phyloP scores from a whole-genome alignment of 805 yeast species.

The Candida michaelii region DNA sequence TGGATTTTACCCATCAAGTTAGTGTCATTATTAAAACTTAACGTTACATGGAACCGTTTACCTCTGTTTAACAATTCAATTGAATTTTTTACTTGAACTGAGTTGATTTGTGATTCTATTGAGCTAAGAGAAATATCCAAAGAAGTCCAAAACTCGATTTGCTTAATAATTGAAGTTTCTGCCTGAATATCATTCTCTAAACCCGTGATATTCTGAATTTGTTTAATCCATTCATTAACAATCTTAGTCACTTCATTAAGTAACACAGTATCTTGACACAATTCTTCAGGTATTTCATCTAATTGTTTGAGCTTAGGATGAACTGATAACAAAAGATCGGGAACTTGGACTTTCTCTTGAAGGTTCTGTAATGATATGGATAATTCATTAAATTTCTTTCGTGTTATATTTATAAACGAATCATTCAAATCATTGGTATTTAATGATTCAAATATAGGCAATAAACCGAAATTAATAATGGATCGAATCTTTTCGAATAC shows the following conservation, averaged over 20 bases:
- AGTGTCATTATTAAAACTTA: conserved; percentile 69
- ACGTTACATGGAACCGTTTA: conserved; percentile 77
- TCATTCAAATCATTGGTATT: conserved; percentile 43
- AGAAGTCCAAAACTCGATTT: conserved; percentile 75
- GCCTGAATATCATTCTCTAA: conserved; percentile 52
- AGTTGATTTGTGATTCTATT: conserved; percentile 56
- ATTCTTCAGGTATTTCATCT: conserved; percentile 27
- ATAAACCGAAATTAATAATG: conserved; percentile 60
- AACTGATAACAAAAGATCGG: conserved; percentile 53
- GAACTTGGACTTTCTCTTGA: conserved; percentile 66
- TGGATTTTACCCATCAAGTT: conserved; percentile 58
- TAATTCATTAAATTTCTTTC: conserved; percentile 66
- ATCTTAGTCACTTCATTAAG: conserved; percentile 68
- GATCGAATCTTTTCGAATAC: conserved; percentile 56
- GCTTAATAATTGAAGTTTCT: conserved; percentile 58
- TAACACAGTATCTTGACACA: conserved; percentile 50
- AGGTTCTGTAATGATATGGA: conserved; percentile 65
- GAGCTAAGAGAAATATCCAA: conserved; percentile 60
- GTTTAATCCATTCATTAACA: conserved; percentile 74
- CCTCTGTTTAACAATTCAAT: conserved; percentile 63
- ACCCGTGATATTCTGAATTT: conserved; percentile 56
- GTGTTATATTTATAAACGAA: conserved; percentile 35
- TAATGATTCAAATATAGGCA: conserved; percentile 60
- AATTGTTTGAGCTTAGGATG: conserved; percentile 47
- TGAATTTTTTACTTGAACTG: conserved; percentile 55